Percentiles rank a stretch among this genome's conserved stretches.
Evolutionary conservation across 129 eudicot genomes (phyloP).

Genomic region (Calendula officinalis): DNA sequence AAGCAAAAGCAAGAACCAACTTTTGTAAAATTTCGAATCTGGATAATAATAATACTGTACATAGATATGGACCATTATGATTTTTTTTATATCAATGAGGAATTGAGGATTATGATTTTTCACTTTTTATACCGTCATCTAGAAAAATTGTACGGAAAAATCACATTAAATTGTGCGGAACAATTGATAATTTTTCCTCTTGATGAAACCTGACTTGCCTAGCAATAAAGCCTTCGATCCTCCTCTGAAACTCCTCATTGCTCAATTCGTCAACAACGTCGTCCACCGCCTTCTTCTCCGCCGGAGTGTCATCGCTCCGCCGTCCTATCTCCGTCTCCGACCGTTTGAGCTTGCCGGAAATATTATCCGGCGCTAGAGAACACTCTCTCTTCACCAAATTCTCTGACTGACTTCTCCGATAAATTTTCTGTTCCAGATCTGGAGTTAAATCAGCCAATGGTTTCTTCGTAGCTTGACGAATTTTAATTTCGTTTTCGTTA

Average conservation of each 20-base stretch:
- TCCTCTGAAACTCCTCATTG: conserved; percentile 67
- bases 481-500: conserved; percentile 8
- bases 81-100: neutral
- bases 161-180: conserved; percentile 40
- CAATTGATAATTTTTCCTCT: conserved; percentile 63
- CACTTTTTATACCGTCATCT: neutral
- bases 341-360: conserved; percentile 40
- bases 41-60: neutral
- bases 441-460: conserved; percentile 7
- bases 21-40: neutral
- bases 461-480: neutral
- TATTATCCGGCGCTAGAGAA: conserved; percentile 24
- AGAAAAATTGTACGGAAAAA: conserved; percentile 11
- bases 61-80: too few species aligned
- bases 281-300: conserved; percentile 10
- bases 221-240: conserved; percentile 78
- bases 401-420: conserved; percentile 49
- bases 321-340: conserved; percentile 53
- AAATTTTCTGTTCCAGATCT: conserved; percentile 31
- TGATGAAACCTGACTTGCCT: conserved; percentile 78
- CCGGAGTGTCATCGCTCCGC: conserved; percentile 26
- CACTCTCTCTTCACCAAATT: conserved; percentile 36
- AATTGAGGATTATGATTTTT: neutral
- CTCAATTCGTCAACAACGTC: conserved; percentile 57
- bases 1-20: neutral